Percentiles rank a stretch among this genome's conserved stretches.
Conservation (phyloP, 192 early-diverging fungal genomes). For the Coemansia umbellata region DNA sequence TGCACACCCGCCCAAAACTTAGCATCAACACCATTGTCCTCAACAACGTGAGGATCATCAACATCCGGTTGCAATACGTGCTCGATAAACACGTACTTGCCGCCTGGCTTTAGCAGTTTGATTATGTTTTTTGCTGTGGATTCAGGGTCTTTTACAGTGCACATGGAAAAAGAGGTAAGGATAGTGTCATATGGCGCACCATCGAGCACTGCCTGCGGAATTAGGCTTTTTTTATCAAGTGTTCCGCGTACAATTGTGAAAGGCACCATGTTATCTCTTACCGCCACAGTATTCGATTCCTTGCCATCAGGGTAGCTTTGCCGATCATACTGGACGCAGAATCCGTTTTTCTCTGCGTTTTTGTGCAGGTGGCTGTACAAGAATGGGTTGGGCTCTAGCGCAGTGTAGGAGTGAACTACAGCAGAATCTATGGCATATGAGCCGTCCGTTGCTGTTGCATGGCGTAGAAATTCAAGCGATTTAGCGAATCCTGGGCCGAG, state of each 20-base stretch:
- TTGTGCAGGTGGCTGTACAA: slow-evolving; percentile 23
- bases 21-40: slow-evolving; percentile 28
- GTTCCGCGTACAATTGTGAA: slow-evolving; percentile 43
- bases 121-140: slow-evolving; percentile 19
- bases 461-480: slow-evolving; percentile 29
- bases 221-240: slow-evolving; percentile 15
- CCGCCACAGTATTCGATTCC: background rate
- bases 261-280: slow-evolving; percentile 6
- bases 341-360: slow-evolving; percentile 35
- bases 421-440: slow-evolving; percentile 19
- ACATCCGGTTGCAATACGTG: slow-evolving; percentile 38
- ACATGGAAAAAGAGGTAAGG: slow-evolving; percentile 40
- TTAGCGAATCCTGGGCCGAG: slow-evolving; percentile 36
- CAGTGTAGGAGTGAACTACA: slow-evolving; percentile 29
- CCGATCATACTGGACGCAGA: slow-evolving; percentile 27
- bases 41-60: slow-evolving; percentile 17
- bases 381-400: slow-evolving; percentile 43
- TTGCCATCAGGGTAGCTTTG: slow-evolving; percentile 9
- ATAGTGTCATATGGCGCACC: slow-evolving; percentile 43
- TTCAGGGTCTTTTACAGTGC: slow-evolving; percentile 25
- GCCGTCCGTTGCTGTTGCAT: slow-evolving; percentile 25
- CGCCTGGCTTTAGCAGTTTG: slow-evolving; percentile 27
- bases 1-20: slow-evolving; percentile 34
- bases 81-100: slow-evolving; percentile 35
- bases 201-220: slow-evolving; percentile 31